Base-by-base conservation (phyloP, 768 basidiomycete genomes). In the Boletus insuetus region DNA sequence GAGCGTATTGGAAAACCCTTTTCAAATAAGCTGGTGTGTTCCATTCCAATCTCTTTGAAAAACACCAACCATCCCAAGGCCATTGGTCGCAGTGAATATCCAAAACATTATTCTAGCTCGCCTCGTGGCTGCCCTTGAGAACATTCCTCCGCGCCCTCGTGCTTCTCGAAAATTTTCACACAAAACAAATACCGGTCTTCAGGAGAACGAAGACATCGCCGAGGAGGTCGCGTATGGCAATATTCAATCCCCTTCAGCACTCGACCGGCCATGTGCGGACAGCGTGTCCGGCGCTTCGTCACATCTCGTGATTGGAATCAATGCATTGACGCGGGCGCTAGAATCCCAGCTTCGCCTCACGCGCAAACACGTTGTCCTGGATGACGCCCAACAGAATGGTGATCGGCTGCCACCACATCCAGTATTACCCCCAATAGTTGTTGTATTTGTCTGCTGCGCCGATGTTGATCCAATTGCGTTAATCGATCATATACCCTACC, bases 381-480 rank as follows among this genome's bases (percentile, higher is more conserved):
- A 40, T 24, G 19, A 17, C 41, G 14, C 58, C 19, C 29, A 22
- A 16, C 45, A 46, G 8, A 38, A 37, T 6, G 22, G 14, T 31
- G 48, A 46, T 35, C 55, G 54, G 19, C 22, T n/a, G 19, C 34
- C 56, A 12, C n/a, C 53, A 50, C 17, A 12, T 40, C 4, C 34
- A 40, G n/a, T 52, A 7, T 40, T 29, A 22, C n/a, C 62, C n/a
- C 57, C 66, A 38, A 38, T 64, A 61, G 47, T 65, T 62, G 58
- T 78, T 45, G 74, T 94, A 26, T 80, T 93, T 55, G 86, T 84
- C 35, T 94, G 91, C 68, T 77, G 79, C 41, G 82, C 81, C 32
- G 92, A 94, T 63, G 71, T 93, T 54, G 82, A 92, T 65, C 89
- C 91, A 12, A 77, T 84, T 10, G 72, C 83, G 17, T 73, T 93